Evolutionary conservation across 805 yeast genomes (phyloP), one percentile per base, ranked within the genome.

Genomic region (Naumovozyma dairenensis): DNA sequence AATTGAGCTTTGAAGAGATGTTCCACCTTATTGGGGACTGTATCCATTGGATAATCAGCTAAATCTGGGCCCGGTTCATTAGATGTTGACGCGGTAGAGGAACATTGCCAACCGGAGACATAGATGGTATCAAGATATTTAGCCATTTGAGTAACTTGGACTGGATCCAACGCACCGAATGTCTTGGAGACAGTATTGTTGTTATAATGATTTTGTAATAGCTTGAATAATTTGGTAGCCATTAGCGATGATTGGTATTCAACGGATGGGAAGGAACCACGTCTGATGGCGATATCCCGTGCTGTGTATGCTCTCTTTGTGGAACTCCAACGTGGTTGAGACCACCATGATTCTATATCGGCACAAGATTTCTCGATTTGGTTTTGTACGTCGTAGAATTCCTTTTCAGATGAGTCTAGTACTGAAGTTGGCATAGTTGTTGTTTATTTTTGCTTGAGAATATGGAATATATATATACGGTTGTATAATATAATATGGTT

Each of bases 81-180:
- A 26, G 96, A 83, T 27, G 95, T 83, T 13, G 96, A 86, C 34
- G 97, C 96, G 35, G 97, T 89, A 16, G 96, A 86, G 31, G 96
- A 86, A 61, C 94, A 87, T 69, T 89, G 98, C 98, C 98, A 89
- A 34, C 98, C 98, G 27, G 94, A 81, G 44, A 89, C 93, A 61
- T 89, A 89, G 49, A 89, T 73, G 9, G 94, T 74, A 63, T 87
- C 97, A 53, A 89, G 70, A 63, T 84, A 85, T 62, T 83, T 84
- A 49, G 95, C 94, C 97, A 89, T 89, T 65, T 89, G 96, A 40
- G 96, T 69, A 45, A 86, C 85, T 58, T 89, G 96, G 46, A 89
- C 80, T 18, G 96, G 96, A 61, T 89, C 96, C 51, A 89, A 69
- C 16, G 96, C 96, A 59, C 96, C 97, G 56, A 85, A 87, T 21